A percentile compares a stretch with the other conserved stretches of the same genome.
These are phyloP conservation scores for Fagus sylvatica DNA, from an alignment of 306 rosid genomes.

Conservation along the genomic window DNA sequence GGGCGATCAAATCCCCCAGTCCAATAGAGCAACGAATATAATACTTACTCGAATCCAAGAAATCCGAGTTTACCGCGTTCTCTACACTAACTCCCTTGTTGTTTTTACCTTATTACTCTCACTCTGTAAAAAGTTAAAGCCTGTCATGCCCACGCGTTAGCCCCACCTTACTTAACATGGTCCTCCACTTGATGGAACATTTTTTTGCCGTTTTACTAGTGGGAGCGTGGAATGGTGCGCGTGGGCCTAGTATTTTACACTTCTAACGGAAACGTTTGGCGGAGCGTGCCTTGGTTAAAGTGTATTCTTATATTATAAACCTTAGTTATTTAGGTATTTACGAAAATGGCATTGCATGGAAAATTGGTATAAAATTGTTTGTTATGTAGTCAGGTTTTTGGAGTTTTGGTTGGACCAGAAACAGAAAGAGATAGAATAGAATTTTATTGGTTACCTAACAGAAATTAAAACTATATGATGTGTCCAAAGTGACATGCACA, in stretches of 20 bases:
- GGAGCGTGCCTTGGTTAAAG: slow-evolving; percentile 38
- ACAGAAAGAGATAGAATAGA: neutral
- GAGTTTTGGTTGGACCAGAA: too few relatives aligned
- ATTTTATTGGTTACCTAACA: neutral
- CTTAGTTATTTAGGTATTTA: slow-evolving; percentile 2
- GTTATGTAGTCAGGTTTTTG: too few relatives aligned
- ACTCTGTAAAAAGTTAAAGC: slow-evolving; percentile 14
- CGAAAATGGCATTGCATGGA: slow-evolving; percentile 18
- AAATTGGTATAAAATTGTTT: neutral
- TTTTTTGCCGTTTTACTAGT: too few relatives aligned
- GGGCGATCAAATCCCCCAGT: too few relatives aligned
- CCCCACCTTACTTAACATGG: slow-evolving; percentile 21
- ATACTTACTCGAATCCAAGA: too few relatives aligned
- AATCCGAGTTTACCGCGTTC: too few relatives aligned
- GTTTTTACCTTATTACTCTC: slow-evolving; percentile 12
- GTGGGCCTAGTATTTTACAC: slow-evolving; percentile 16
- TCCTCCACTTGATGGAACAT: too few relatives aligned
- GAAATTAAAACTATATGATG: too few relatives aligned
- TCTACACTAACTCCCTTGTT: too few relatives aligned
- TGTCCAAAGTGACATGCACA: too few relatives aligned
- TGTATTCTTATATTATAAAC: neutral
- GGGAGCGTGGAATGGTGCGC: neutral
- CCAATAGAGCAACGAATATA: too few relatives aligned
- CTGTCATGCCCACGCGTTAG: slow-evolving; percentile 50
- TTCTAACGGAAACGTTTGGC: slow-evolving; percentile 35